A percentile compares a stretch with the other conserved stretches of the same genome.
These are phyloP conservation scores for Cyberlindnera samutprakarnensis DNA, from an alignment of 805 yeast genomes.

Conservation along the genomic window DNA sequence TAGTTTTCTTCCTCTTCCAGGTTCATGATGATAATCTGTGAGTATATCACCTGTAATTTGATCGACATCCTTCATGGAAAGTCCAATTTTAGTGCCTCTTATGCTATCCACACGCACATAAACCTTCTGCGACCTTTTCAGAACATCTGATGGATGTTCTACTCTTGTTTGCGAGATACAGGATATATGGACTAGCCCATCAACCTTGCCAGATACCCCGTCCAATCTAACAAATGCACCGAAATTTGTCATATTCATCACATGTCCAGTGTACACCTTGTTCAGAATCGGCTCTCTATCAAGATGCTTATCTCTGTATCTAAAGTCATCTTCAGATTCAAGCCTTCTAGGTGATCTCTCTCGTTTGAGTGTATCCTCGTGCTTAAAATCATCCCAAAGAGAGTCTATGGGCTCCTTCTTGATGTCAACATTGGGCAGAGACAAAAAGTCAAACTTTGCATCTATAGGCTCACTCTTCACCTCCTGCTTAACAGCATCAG, in stretches of 20 bases:
- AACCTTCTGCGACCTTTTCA: constrained; percentile 52
- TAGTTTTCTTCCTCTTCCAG: constrained; percentile 12
- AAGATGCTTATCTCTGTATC: constrained; percentile 9
- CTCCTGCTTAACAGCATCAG: constrained; percentile 3
- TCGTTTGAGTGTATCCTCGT: constrained; percentile 8
- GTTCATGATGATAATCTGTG: neutral
- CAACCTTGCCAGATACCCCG: constrained; percentile 28
- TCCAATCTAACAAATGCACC: constrained; percentile 71
- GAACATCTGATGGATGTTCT: constrained; percentile 49
- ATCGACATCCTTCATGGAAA: constrained; percentile 67
- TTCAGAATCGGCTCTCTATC: constrained; percentile 31
- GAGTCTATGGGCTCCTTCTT: constrained; percentile 10
- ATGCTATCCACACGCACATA: constrained; percentile 50
- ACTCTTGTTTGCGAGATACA: constrained; percentile 48
- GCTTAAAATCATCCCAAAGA: constrained; percentile 19
- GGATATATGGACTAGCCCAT: constrained; percentile 76
- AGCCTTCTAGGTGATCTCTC: constrained; percentile 8
- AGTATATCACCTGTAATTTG: constrained; percentile 53
- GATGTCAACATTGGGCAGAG: constrained; percentile 16
- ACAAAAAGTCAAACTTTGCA: constrained; percentile 12
- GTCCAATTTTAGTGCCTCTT: constrained; percentile 41
- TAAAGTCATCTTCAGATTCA: constrained; percentile 9
- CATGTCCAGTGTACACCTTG: constrained; percentile 51
- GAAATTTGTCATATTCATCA: constrained; percentile 52
- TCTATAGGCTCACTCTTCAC: constrained; percentile 5